Evolutionary conservation across 78 protist species (phyloP).

Genomic region (Pelomyxa schiedti): DNA sequence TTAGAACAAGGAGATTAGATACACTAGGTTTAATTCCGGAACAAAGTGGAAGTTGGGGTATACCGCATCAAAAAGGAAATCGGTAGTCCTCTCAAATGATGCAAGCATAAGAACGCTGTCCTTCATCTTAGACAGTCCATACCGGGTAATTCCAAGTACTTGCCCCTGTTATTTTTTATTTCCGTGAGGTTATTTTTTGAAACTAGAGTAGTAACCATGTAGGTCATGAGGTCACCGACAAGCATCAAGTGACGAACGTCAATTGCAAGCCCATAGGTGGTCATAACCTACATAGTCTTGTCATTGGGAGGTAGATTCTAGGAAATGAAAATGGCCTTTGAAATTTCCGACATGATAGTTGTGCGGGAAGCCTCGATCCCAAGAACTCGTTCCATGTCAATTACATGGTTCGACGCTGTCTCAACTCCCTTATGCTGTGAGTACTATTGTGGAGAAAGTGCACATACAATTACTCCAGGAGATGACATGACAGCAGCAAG

Average conservation of each 20-base stretch:
- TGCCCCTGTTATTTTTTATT: constrained; percentile 57
- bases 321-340: too few relatives aligned
- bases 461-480: constrained; percentile 23
- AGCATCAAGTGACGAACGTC: constrained; percentile 86
- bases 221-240: constrained; percentile 95
- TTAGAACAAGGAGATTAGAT: not conserved
- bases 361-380: constrained; percentile 97
- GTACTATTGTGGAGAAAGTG: not conserved
- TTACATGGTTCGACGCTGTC: constrained; percentile 76
- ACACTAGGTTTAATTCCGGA: constrained; percentile 36
- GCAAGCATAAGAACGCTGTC: constrained; percentile 93
- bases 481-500: constrained; percentile 57
- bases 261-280: constrained; percentile 80
- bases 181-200: not conserved
- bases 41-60: not conserved
- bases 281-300: constrained; percentile 70
- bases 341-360: constrained; percentile 87
- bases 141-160: constrained; percentile 94
- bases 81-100: constrained; percentile 91
- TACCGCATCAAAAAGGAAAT: constrained; percentile 94
- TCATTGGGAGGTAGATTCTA: too few relatives aligned
- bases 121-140: constrained; percentile 91
- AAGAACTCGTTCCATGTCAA: constrained; percentile 65
- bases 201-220: constrained; percentile 29
- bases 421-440: not conserved